phyloP scores from a whole-genome alignment of 345 rosid genomes.

The Salix arbutifolia region DNA sequence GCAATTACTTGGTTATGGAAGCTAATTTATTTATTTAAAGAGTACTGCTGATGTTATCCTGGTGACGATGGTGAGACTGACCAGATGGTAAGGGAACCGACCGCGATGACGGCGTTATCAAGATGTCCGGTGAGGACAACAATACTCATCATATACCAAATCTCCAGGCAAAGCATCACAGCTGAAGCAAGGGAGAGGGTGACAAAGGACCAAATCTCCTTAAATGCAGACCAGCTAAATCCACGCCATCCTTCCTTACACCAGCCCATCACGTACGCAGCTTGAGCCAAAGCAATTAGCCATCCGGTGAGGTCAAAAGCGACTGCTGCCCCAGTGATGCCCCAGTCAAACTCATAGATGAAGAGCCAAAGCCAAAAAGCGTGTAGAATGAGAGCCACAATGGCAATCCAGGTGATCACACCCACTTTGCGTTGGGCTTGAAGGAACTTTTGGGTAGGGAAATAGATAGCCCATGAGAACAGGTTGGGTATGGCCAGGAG shows the following conservation, averaged over 20 bases:
- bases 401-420: constrained; percentile 53
- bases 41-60: no score
- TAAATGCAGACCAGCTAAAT: constrained; percentile 54
- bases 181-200: constrained; percentile 75
- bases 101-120: constrained; percentile 59
- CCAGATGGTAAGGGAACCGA: constrained; percentile 81
- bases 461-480: constrained; percentile 37
- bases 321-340: constrained; percentile 59
- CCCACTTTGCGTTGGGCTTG: constrained; percentile 76
- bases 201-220: constrained; percentile 68
- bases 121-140: constrained; percentile 69
- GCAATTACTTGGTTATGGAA: no score
- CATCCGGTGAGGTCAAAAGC: constrained; percentile 53
- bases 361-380: constrained; percentile 46
- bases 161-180: constrained; percentile 77
- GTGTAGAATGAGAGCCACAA: constrained; percentile 40
- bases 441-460: constrained; percentile 66
- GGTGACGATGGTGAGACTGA: constrained; percentile 17
- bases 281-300: constrained; percentile 42
- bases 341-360: constrained; percentile 41
- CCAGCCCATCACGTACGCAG: constrained; percentile 49
- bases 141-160: constrained; percentile 86
- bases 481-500: constrained; percentile 23
- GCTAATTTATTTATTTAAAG: no score
- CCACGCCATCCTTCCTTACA: constrained; percentile 70